Evolutionary conservation across 768 basidiomycete species (phyloP), one percentile per base, ranked within the genome.

Genomic region (Tubosaeta sp.): DNA sequence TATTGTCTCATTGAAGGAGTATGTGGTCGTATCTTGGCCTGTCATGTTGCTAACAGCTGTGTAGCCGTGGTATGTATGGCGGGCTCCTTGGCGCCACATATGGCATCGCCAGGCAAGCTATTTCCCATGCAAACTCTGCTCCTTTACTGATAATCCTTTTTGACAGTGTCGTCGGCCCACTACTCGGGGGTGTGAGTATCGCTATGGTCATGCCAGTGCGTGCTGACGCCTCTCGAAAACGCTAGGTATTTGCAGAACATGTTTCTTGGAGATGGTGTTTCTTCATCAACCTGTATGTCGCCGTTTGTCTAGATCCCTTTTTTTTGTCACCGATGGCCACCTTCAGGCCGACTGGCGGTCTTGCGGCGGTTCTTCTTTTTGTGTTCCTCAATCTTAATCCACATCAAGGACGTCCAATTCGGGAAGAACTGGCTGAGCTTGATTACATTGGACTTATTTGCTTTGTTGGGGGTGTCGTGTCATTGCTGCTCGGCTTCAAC

Each of bases 201-300:
- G 6, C 71, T 14, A 8, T 33, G 2, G 1, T 29, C 22, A 8
- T 45, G 34, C 39, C 29, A 3, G 6, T 39, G 44, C 50, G 53
- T 54, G 35, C 55, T 51, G 50, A 50, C 8, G 16, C 27, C 27
- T 41, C 34, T 25, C 13, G 13, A n/a, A 43, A 29, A 55, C 22
- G 12, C 12, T 13, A 85, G 85, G 83, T 70, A 12, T 80, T 91
- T 52, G 81, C 88, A 0, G 82, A 90, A 61, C 84, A 87, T 62
- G 83, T 83, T 16, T 75, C 82, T 1, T 92, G 90, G 90, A 71
- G 90, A 71, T 91, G 90, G 90, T 87, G 85, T 64, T 89, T 89
- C 68, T 87, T 81, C 63, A 84, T 89, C 58, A 88, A 88, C 59
- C 59, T 89, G 85, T 85, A 63, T 51, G 81, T 55, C n/a, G 26